Conservation (phyloP, 164 flowering plant genomes). For the Malania oleifera region DNA sequence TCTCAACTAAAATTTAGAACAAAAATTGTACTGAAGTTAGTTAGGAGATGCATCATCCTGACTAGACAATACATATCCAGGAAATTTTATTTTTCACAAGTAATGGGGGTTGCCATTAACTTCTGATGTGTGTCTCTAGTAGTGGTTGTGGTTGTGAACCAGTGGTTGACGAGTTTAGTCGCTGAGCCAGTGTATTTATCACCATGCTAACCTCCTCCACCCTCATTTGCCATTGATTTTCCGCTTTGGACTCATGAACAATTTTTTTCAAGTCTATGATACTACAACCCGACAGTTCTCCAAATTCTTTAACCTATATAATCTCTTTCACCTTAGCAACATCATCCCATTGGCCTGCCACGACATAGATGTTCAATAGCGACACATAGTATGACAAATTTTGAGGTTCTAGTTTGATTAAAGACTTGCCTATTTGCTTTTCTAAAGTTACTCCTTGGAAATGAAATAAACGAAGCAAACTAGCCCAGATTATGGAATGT, state of each 20-base stretch:
- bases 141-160: background rate
- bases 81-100: no score
- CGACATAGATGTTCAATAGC: slow-evolving; percentile 55
- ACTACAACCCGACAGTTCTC: slow-evolving; percentile 35
- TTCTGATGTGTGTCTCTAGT: background rate
- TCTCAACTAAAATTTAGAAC: no score
- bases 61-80: no score
- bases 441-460: slow-evolving; percentile 43
- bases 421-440: slow-evolving; percentile 44
- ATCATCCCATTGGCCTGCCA: slow-evolving; percentile 61
- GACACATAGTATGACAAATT: slow-evolving; percentile 39
- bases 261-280: slow-evolving; percentile 55
- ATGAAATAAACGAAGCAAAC: slow-evolving; percentile 48
- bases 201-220: slow-evolving; percentile 21
- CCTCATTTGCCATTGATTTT: slow-evolving; percentile 18
- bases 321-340: slow-evolving; percentile 43
- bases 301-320: slow-evolving; percentile 34
- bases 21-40: no score
- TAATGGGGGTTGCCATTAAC: background rate
- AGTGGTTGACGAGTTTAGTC: slow-evolving; percentile 2
- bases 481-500: slow-evolving; percentile 45
- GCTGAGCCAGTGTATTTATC: slow-evolving; percentile 25
- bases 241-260: slow-evolving; percentile 41
- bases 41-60: no score
- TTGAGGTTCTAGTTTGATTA: slow-evolving; percentile 53